A percentile compares a stretch with the other conserved stretches of the same genome.
Conservation (phyloP, 352 stramenopile genomes). For the Aphanomyces cochlioides region DNA sequence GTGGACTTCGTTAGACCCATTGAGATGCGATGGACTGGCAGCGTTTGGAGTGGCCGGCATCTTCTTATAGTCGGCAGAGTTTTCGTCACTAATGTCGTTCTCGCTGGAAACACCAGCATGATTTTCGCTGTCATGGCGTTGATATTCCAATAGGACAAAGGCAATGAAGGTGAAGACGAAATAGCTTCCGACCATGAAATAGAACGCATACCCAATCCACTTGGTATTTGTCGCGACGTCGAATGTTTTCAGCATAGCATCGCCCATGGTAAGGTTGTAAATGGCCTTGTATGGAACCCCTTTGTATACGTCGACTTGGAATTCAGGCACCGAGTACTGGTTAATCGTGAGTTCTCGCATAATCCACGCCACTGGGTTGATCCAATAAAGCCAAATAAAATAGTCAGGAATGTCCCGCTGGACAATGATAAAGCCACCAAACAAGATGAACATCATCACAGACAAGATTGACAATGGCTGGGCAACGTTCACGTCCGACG, state of each 20-base stretch:
- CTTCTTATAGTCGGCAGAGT: not conserved
- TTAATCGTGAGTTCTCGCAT: not conserved
- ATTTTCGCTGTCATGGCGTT: not conserved
- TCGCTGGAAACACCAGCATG: not conserved
- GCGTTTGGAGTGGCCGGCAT: too few relatives aligned
- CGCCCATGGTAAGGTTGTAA: not conserved
- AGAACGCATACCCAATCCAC: not conserved
- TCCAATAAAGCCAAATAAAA: not conserved
- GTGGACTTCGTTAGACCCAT: not conserved
- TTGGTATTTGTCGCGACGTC: not conserved
- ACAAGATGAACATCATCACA: not conserved
- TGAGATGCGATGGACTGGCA: not conserved
- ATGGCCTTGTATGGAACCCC: not conserved
- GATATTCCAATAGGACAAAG: slow-evolving; percentile 2
- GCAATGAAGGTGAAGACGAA: not conserved
- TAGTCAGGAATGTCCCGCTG: not conserved
- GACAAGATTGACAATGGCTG: not conserved
- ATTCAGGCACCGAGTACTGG: not conserved
- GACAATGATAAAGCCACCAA: slow-evolving; percentile 2
- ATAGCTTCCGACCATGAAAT: not conserved
- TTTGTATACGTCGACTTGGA: not conserved
- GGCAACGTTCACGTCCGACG: not conserved
- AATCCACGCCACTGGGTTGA: not conserved
- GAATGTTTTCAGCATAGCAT: not conserved
- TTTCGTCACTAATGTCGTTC: too few relatives aligned